These are phyloP conservation scores for Nakataea oryzae DNA, from an alignment of 2,329 filamentous ascomycete genomes.

Conservation along the genomic window DNA sequence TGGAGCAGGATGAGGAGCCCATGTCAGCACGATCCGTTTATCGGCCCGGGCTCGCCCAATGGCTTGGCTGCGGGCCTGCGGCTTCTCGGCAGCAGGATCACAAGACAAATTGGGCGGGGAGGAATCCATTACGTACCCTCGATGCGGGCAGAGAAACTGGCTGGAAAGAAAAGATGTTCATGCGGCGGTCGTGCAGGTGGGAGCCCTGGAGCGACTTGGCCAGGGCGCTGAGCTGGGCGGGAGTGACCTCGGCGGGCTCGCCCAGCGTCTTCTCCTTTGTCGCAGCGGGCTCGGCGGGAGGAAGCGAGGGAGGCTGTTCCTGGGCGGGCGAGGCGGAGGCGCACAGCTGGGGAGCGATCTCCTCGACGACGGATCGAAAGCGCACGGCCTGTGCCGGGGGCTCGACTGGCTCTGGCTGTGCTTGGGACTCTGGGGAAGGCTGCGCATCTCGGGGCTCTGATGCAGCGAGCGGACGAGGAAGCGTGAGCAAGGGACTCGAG, in stretches of 20 bases:
- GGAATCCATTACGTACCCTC: slow-evolving; percentile 47
- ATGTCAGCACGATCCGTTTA: not conserved
- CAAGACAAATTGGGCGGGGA: not conserved
- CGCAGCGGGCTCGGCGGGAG: slow-evolving; percentile 11
- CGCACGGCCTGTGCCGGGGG: slow-evolving; percentile 44
- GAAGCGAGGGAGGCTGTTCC: not conserved
- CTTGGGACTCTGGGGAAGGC: slow-evolving; percentile 10
- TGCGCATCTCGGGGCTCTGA: not conserved
- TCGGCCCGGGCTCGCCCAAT: not conserved
- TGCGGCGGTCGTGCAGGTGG: slow-evolving; percentile 69
- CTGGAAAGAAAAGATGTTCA: slow-evolving; percentile 84
- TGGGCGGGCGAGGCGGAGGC: not conserved
- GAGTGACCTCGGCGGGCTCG: slow-evolving; percentile 31
- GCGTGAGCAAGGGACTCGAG: not conserved
- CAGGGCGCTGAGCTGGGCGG: slow-evolving; percentile 60
- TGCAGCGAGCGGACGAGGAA: not conserved
- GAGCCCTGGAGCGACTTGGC: slow-evolving; percentile 63
- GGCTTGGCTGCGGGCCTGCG: not conserved
- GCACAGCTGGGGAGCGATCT: slow-evolving; percentile 45
- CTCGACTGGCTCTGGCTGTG: not conserved
- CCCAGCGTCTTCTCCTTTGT: slow-evolving; percentile 13
- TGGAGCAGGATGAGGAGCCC: slow-evolving; percentile 14
- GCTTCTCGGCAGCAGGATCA: not conserved
- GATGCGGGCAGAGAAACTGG: slow-evolving; percentile 80
- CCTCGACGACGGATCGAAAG: slow-evolving; percentile 61